Conservation (phyloP, 192 early-diverging fungal genomes). For the Coemansia sp. region DNA sequence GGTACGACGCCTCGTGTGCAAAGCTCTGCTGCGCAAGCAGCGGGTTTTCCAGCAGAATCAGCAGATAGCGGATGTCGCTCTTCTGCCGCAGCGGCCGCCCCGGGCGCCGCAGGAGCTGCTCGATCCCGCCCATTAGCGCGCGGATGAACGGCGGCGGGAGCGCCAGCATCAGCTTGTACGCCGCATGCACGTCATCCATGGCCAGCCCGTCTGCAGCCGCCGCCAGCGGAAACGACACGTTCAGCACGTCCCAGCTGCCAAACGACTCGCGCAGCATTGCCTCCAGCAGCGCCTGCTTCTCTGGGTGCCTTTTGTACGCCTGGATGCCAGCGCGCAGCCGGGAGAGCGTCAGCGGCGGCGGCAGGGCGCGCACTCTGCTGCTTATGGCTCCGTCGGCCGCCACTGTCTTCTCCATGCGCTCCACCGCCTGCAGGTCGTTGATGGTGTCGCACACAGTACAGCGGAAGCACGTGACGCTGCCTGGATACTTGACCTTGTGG, state of each 20-base stretch:
- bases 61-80: constrained; percentile 77
- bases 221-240: constrained; percentile 65
- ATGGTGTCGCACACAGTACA: constrained; percentile 92
- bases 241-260: constrained; percentile 63
- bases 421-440: constrained; percentile 62
- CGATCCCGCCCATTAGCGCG: constrained; percentile 76
- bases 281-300: constrained; percentile 50
- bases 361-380: constrained; percentile 19
- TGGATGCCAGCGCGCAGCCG: constrained; percentile 47
- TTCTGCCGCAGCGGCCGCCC: constrained; percentile 39
- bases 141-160: constrained; percentile 68
- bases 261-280: constrained; percentile 58
- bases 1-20: constrained; percentile 75
- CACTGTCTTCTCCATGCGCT: constrained; percentile 21
- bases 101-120: constrained; percentile 70
- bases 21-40: constrained; percentile 75
- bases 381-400: constrained; percentile 15
- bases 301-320: constrained; percentile 35
- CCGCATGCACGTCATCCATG: constrained; percentile 64
- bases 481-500: constrained; percentile 35
- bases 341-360: constrained; percentile 50
- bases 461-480: constrained; percentile 65
- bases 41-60: constrained; percentile 87
- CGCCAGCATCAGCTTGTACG: constrained; percentile 64
- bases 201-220: constrained; percentile 59